phyloP scores from a whole-genome alignment of 305 asterid species.

The Fraxinus ornus region DNA sequence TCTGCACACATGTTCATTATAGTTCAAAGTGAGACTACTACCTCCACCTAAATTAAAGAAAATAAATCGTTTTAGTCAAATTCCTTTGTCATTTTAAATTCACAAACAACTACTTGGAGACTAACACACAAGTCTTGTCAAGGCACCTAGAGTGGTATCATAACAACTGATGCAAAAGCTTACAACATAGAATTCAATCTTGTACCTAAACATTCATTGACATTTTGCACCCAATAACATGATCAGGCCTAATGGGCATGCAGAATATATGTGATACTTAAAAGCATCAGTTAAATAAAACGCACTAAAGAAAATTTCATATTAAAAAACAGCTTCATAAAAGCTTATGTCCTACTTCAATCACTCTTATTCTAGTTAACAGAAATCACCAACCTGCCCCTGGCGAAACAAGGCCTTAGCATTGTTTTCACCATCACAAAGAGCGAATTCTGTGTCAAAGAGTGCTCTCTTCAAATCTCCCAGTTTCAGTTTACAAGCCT shows the following conservation, averaged over 20 bases:
- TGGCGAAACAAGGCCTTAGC: conserved; percentile 95
- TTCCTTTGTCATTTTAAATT: not conserved
- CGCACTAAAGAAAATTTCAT: not conserved
- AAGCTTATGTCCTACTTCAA: not conserved
- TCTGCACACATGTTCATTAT: not conserved
- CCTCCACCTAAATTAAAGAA: not conserved
- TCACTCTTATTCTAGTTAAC: not conserved
- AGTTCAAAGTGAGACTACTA: not conserved
- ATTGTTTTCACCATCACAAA: conserved; percentile 84
- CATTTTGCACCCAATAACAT: not conserved
- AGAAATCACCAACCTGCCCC: conserved; percentile 73
- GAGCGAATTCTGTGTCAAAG: conserved; percentile 82
- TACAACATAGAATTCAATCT: not conserved
- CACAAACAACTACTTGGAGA: not conserved
- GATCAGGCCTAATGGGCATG: not conserved
- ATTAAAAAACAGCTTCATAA: not conserved
- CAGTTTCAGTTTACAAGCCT: conserved; percentile 85
- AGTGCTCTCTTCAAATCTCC: conserved; percentile 89
- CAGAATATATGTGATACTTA: not conserved
- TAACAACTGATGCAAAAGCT: conserved; percentile 9
- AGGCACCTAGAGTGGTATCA: not conserved
- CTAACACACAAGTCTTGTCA: not conserved
- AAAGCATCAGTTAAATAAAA: not conserved
- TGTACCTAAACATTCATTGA: not conserved
- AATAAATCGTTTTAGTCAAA: not conserved